Evolutionary conservation across 768 basidiomycete genomes (phyloP).

Genomic region (Phylloporus arenicola): DNA sequence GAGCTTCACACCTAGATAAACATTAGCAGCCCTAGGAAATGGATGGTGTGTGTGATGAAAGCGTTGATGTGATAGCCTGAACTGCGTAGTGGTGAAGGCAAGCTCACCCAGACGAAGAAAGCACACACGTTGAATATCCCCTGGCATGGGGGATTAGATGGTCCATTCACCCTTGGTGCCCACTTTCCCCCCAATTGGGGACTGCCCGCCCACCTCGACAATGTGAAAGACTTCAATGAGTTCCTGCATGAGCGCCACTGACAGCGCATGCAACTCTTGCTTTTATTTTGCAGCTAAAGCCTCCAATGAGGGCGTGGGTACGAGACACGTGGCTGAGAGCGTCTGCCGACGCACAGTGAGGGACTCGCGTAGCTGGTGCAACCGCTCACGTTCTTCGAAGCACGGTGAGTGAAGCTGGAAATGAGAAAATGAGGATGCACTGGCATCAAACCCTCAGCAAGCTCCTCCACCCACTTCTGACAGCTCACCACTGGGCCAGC

Average conservation of each 20-base stretch:
- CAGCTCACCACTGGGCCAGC: slow-evolving; percentile 41
- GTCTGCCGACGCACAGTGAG: slow-evolving; percentile 63
- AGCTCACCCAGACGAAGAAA: neutral
- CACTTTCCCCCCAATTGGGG: slow-evolving; percentile 63
- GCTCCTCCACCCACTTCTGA: slow-evolving; percentile 48
- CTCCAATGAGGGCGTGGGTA: slow-evolving; percentile 24
- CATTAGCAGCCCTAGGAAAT: slow-evolving; percentile 70
- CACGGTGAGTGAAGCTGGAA: neutral
- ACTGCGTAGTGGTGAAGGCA: neutral
- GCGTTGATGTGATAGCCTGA: slow-evolving; percentile 84
- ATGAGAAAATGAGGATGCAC: slow-evolving; percentile 35
- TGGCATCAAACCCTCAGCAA: slow-evolving; percentile 51
- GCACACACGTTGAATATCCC: slow-evolving; percentile 68
- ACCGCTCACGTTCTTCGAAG: slow-evolving; percentile 49
- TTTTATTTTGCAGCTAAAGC: slow-evolving; percentile 34
- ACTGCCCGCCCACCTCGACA: slow-evolving; percentile 74
- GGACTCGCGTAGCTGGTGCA: slow-evolving; percentile 52
- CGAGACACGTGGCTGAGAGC: slow-evolving; percentile 52
- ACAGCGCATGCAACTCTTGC: slow-evolving; percentile 46
- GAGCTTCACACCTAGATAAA: slow-evolving; percentile 83
- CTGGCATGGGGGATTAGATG: slow-evolving; percentile 73
- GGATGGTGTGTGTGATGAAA: slow-evolving; percentile 76
- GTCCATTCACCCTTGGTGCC: slow-evolving; percentile 83
- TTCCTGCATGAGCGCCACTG: slow-evolving; percentile 64
- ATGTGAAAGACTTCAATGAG: slow-evolving; percentile 82